Conservation (phyloP, 73 alveolate species). For the Tetrahymena malaccensis region DNA sequence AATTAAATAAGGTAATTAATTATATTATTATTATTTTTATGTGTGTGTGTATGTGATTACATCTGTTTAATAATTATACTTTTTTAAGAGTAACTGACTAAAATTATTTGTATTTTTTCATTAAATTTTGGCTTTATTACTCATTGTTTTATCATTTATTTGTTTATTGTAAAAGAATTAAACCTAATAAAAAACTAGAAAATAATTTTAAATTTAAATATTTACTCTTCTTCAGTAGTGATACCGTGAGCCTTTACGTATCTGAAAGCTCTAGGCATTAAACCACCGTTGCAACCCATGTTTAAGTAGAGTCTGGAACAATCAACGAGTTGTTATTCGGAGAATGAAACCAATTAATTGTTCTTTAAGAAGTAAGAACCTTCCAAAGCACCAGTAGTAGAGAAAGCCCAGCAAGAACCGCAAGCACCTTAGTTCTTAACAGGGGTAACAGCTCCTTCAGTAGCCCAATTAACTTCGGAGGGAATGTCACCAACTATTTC, state of each 20-base stretch:
- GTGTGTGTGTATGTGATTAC: no score
- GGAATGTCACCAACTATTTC: background rate
- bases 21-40: no score
- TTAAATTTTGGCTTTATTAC: no score
- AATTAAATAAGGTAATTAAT: no score
- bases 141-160: no score
- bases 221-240: slow-evolving; percentile 51
- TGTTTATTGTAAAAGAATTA: no score
- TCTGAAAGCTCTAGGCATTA: slow-evolving; percentile 54
- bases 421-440: slow-evolving; percentile 66
- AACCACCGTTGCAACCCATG: slow-evolving; percentile 87
- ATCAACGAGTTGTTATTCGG: slow-evolving; percentile 73
- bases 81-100: no score
- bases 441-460: slow-evolving; percentile 20
- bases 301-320: slow-evolving; percentile 49
- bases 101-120: no score
- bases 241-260: slow-evolving; percentile 54
- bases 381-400: slow-evolving; percentile 67
- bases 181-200: no score
- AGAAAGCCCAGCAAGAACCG: slow-evolving; percentile 88
- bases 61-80: no score
- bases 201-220: slow-evolving; percentile 11
- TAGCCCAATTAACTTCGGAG: slow-evolving; percentile 12
- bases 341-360: slow-evolving; percentile 23
- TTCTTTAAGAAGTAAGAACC: slow-evolving; percentile 38